These are phyloP conservation scores for Taiozyma onychis DNA, from an alignment of 1,139 yeast species.

Conservation along the genomic window DNA sequence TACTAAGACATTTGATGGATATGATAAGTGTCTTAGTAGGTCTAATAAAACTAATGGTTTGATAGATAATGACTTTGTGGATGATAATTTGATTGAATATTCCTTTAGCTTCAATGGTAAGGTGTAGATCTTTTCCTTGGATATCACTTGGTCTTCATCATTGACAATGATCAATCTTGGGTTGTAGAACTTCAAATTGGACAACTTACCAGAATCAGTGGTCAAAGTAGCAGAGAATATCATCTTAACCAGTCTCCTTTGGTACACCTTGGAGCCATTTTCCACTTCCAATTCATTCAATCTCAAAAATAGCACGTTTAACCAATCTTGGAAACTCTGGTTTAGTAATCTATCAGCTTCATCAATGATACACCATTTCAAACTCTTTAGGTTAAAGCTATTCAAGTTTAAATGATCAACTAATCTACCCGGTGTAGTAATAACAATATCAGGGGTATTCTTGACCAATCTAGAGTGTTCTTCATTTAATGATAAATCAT, in stretches of 20 bases:
- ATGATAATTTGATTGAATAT: slow-evolving; percentile 42
- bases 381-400: slow-evolving; percentile 37
- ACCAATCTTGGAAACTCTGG: slow-evolving; percentile 94
- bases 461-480: slow-evolving; percentile 48
- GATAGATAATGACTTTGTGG: slow-evolving; percentile 44
- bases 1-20: slow-evolving; percentile 42
- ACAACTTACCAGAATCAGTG: slow-evolving; percentile 83
- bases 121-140: slow-evolving; percentile 44
- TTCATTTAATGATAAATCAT: slow-evolving; percentile 58
- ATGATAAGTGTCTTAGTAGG: slow-evolving; percentile 34
- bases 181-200: slow-evolving; percentile 57
- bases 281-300: slow-evolving; percentile 32
- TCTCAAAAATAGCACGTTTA: slow-evolving; percentile 52
- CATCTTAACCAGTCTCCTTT: slow-evolving; percentile 46
- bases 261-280: slow-evolving; percentile 26
- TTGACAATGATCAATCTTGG: slow-evolving; percentile 75
- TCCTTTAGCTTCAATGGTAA: slow-evolving; percentile 55
- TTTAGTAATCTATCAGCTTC: slow-evolving; percentile 92
- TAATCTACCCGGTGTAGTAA: slow-evolving; percentile 89
- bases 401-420: slow-evolving; percentile 69
- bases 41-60: slow-evolving; percentile 72
- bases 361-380: slow-evolving; percentile 76
- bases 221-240: slow-evolving; percentile 92
- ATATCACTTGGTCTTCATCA: slow-evolving; percentile 37
- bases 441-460: slow-evolving; percentile 69